A percentile compares a stretch with the other conserved stretches of the same genome.
Conservation (phyloP, 805 yeast species). For the Spathaspora sp. region DNA sequence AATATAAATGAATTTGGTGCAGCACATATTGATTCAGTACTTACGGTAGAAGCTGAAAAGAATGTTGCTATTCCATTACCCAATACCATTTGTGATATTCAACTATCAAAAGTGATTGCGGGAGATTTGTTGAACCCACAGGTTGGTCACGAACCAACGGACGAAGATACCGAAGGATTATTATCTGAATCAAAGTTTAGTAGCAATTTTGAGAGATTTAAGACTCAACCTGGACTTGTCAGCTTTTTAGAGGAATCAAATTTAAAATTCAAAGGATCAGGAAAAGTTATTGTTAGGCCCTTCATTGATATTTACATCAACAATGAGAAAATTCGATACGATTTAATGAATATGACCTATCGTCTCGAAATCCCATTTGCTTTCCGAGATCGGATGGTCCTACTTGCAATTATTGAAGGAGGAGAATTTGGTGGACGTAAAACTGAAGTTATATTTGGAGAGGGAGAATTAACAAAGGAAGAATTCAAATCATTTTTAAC, state of each 20-base stretch:
- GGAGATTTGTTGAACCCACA: slow-evolving; percentile 26
- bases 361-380: slow-evolving; percentile 43
- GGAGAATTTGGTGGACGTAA: slow-evolving; percentile 55
- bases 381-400: slow-evolving; percentile 26
- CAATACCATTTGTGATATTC: slow-evolving; percentile 37
- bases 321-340: slow-evolving; percentile 39
- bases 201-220: slow-evolving; percentile 13
- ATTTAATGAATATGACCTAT: slow-evolving; percentile 40
- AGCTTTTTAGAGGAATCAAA: slow-evolving; percentile 33
- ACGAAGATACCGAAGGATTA: background rate
- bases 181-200: slow-evolving; percentile 1
- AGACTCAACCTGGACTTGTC: slow-evolving; percentile 39
- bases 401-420: slow-evolving; percentile 50
- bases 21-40: slow-evolving; percentile 37
- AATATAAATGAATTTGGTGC: slow-evolving; percentile 33
- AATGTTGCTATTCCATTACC: slow-evolving; percentile 43
- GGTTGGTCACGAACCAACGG: background rate
- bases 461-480: slow-evolving; percentile 2
- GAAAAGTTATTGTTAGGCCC: slow-evolving; percentile 34
- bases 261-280: slow-evolving; percentile 39
- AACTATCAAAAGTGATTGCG: slow-evolving; percentile 36
- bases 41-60: slow-evolving; percentile 44
- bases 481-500: slow-evolving; percentile 23
- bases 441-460: slow-evolving; percentile 36
- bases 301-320: slow-evolving; percentile 25